Conservation (phyloP, 257 asterid genomes). For the Osmanthus fragrans region DNA sequence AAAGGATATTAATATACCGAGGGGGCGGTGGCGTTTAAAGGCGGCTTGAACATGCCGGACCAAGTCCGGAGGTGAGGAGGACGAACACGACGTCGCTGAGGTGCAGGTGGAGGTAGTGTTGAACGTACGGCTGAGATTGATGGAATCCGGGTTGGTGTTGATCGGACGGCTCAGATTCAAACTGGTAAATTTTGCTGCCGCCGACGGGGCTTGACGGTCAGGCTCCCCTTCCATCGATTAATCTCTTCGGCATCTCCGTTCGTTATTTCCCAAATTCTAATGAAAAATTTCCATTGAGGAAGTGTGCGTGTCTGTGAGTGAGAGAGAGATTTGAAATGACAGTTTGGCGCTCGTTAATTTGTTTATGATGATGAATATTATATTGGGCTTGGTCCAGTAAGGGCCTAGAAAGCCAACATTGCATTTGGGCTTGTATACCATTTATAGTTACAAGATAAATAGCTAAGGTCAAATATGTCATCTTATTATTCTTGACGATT, state of each 20-base stretch:
- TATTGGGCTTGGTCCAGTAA: not conserved
- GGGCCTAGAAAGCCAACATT: too few relatives aligned
- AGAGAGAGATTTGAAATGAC: slow-evolving; percentile 30
- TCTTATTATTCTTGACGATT: too few relatives aligned
- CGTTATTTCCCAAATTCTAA: slow-evolving; percentile 15
- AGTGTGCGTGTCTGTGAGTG: slow-evolving; percentile 11
- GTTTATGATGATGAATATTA: not conserved
- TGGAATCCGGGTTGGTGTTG: slow-evolving; percentile 52
- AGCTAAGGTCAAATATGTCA: too few relatives aligned
- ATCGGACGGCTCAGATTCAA: slow-evolving; percentile 54
- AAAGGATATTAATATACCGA: slow-evolving; percentile 39
- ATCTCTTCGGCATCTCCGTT: slow-evolving; percentile 43
- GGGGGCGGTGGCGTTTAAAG: slow-evolving; percentile 78
- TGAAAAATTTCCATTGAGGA: slow-evolving; percentile 33
- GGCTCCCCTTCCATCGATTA: slow-evolving; percentile 83
- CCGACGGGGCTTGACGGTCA: slow-evolving; percentile 65
- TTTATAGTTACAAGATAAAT: too few relatives aligned
- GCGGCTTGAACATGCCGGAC: slow-evolving; percentile 78
- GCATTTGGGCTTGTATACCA: too few relatives aligned
- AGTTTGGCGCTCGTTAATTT: slow-evolving; percentile 32
- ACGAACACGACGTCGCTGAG: slow-evolving; percentile 55
- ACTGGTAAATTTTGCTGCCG: slow-evolving; percentile 41
- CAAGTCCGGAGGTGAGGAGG: slow-evolving; percentile 66
- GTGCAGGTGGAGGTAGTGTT: slow-evolving; percentile 46
- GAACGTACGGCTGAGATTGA: slow-evolving; percentile 49